Conservation (phyloP, 345 rosid species). For the Dipteronia sinensis region DNA sequence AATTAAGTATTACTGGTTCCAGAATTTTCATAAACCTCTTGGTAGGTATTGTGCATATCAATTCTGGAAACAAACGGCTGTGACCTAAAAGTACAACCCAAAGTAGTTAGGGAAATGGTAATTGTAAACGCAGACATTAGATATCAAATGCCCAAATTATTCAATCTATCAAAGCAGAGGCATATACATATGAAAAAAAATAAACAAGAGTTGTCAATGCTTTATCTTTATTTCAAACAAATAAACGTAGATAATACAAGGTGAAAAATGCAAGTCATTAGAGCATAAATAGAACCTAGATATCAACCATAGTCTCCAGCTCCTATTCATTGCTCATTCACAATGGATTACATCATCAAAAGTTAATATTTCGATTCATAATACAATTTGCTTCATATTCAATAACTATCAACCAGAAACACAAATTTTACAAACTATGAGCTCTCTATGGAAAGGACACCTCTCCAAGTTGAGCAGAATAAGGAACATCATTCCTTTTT, state of each 20-base stretch:
- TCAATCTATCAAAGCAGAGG: too few species aligned
- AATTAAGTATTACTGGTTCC: background rate
- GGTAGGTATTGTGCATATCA: background rate
- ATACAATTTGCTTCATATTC: background rate
- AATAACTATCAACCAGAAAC: background rate
- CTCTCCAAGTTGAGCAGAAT: conserved; percentile 21
- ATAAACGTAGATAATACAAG: background rate
- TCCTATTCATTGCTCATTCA: background rate
- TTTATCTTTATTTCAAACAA: background rate
- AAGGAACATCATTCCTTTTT: conserved; percentile 27
- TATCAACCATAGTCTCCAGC: background rate
- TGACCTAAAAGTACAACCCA: background rate
- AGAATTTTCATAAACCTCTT: background rate
- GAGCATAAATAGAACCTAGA: background rate
- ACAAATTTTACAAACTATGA: background rate
- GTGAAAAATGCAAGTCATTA: too few species aligned
- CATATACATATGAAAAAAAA: background rate
- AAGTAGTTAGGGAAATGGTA: background rate
- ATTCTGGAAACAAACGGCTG: background rate
- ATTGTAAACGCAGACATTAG: too few species aligned
- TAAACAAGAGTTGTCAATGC: background rate
- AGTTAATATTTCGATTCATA: background rate
- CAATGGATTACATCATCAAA: background rate
- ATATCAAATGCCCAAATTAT: too few species aligned
- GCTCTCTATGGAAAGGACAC: background rate